Percentiles rank a stretch among this genome's conserved stretches.
Conservation (phyloP, 2,329 filamentous ascomycete genomes). For the Dothiorella sarmentorum region DNA sequence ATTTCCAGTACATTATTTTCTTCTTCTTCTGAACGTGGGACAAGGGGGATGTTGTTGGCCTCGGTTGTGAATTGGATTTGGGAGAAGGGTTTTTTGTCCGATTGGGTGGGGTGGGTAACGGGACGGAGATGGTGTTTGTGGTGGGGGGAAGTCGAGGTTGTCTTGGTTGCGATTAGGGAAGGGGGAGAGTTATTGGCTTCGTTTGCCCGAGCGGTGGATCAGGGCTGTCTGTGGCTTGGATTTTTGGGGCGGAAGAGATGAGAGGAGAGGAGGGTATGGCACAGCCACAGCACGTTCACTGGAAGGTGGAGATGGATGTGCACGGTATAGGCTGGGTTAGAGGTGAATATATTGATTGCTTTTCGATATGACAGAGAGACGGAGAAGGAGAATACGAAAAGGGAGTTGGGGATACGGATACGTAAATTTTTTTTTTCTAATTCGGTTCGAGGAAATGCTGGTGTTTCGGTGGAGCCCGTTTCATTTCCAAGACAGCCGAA, state of each 20-base stretch:
- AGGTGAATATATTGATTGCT: neutral
- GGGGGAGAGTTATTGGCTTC: neutral
- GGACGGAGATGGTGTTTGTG: too few relatives aligned
- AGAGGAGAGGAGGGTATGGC: neutral
- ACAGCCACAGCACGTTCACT: neutral
- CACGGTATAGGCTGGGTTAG: neutral
- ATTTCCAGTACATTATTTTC: too few relatives aligned
- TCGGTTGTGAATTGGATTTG: too few relatives aligned
- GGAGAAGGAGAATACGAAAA: neutral
- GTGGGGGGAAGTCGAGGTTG: neutral
- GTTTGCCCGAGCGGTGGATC: too few relatives aligned
- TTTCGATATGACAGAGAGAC: neutral
- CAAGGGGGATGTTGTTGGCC: too few relatives aligned
- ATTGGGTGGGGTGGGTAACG: too few relatives aligned
- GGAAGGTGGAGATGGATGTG: neutral
- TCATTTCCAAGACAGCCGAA: too few relatives aligned
- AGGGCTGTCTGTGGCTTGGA: neutral
- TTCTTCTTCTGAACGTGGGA: too few relatives aligned
- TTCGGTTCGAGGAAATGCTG: too few relatives aligned
- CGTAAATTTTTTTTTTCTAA: too few relatives aligned
- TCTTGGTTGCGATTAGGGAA: neutral
- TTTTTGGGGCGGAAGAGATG: neutral
- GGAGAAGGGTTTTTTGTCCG: too few relatives aligned
- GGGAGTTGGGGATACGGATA: neutral
- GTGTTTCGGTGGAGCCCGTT: too few relatives aligned